Base-by-base conservation (phyloP, 78 protist species). In the Cyanophora paradoxa region DNA sequence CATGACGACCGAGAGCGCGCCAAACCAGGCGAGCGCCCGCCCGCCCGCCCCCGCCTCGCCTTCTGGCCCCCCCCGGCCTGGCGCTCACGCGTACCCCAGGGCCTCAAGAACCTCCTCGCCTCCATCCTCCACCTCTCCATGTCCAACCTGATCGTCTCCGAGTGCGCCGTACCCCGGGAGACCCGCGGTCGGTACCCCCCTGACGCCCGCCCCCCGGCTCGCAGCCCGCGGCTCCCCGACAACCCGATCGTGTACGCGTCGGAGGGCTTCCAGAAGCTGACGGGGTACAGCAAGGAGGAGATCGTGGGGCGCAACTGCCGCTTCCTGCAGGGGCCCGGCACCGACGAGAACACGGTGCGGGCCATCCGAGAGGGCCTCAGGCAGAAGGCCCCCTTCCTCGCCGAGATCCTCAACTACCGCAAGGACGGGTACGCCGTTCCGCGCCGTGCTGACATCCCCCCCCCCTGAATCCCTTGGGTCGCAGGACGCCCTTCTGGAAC, bases 231-330 rank as follows among this genome's bases (percentile, higher is more conserved):
- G n/a, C n/a, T 64, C 24, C 26, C 74, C 16, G 74, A 48, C 40
- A 22, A 14, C 28, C 61, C 61, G 16, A 0, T 68, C 16, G n/a
- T 42, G 19, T 13, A 0, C 22, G 74, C n/a, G 58, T 37, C 33
- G 30, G 14, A 1, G 13, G 62, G 0, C 20, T 68, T 68, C 61
- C 0, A 4, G 17, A 3, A 31, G 40, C 3, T 20, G 34, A 68
- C 74, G 26, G 74, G 74, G 19, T 68, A 68, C 62, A 0, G 6
- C 5, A 17, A 1, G 36, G 26, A 14, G 30, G 74, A 68, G 74
- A 41, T 11, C 10, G 39, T 13, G 16, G 74, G 74, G 19, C 74
- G 61, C 62, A 68, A 68, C 74, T 68, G 74, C 61, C 74, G 74
- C 61, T 68, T 68, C 74, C 61, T 68, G 48, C 74, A 68, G 74